Conservation (phyloP, 129 eudicot species). For the Escallonia rubra region DNA sequence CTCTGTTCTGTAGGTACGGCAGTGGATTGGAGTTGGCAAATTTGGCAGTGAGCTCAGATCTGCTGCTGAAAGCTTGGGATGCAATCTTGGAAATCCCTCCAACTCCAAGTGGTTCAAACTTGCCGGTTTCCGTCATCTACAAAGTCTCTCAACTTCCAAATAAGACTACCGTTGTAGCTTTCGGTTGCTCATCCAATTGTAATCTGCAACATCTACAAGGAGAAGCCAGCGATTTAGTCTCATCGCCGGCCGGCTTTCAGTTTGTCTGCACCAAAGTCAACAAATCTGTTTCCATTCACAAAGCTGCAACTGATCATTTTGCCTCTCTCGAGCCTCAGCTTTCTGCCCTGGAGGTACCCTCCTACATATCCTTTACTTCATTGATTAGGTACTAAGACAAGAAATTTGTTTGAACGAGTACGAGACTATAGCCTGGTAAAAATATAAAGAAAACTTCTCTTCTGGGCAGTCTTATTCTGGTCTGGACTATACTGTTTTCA, state of each 20-base stretch:
- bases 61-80: slow-evolving; percentile 3
- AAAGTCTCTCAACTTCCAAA: neutral
- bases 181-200: neutral
- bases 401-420: neutral
- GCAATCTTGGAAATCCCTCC: neutral
- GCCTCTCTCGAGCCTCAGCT: slow-evolving; percentile 5
- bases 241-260: slow-evolving; percentile 3
- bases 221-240: neutral
- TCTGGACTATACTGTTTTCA: no score
- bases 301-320: neutral
- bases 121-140: neutral
- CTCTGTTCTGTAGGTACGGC: no score
- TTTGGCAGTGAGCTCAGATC: slow-evolving; percentile 6
- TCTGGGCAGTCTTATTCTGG: no score
- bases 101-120: neutral
- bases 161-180: neutral
- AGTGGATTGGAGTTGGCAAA: slow-evolving; percentile 3
- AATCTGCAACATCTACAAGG: neutral
- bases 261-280: slow-evolving; percentile 2
- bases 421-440: no score
- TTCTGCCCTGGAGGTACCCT: neutral
- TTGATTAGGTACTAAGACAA: neutral
- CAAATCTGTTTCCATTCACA: slow-evolving; percentile 12
- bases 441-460: no score
- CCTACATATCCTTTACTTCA: neutral